Percentiles rank a stretch among this genome's conserved stretches.
Conservation (phyloP, 2,329 filamentous ascomycete genomes). For the Fusarium ramigenum region DNA sequence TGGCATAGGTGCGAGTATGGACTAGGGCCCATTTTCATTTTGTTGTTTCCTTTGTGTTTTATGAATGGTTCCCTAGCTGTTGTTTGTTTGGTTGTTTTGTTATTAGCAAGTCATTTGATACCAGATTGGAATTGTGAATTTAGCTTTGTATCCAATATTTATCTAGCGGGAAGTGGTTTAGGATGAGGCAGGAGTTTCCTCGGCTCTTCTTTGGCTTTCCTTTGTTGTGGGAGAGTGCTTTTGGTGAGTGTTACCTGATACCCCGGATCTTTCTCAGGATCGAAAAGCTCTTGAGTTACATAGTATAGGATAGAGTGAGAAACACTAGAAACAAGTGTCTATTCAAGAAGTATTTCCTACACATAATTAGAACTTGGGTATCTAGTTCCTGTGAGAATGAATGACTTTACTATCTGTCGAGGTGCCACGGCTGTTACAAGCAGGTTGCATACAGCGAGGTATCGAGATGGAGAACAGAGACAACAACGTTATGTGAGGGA, state of each 20-base stretch:
- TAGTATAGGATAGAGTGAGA: conserved; percentile 4
- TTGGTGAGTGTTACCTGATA: conserved; percentile 28
- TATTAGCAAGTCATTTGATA: conserved; percentile 21
- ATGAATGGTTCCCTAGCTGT: not conserved
- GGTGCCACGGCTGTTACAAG: not conserved
- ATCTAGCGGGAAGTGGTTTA: conserved; percentile 7
- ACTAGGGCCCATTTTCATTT: not conserved
- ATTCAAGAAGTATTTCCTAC: not conserved
- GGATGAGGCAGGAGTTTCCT: conserved; percentile 22
- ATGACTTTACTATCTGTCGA: not conserved
- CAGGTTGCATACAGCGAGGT: not conserved
- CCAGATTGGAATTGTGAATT: conserved; percentile 33
- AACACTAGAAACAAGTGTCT: conserved; percentile 14
- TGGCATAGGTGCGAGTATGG: not conserved
- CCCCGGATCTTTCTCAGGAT: conserved; percentile 20
- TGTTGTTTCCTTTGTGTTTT: not conserved
- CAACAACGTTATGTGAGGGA: not conserved
- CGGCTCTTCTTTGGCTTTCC: conserved; percentile 16
- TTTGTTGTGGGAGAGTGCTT: conserved; percentile 8
- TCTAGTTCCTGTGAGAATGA: not conserved
- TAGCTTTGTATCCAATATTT: conserved; percentile 10
- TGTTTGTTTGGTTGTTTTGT: not conserved
- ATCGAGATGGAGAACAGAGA: conserved; percentile 5
- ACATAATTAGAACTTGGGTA: not conserved
- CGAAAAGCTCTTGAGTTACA: conserved; percentile 7